Conservation (phyloP, 148 eudicot species). For the Talinum fruticosum region DNA sequence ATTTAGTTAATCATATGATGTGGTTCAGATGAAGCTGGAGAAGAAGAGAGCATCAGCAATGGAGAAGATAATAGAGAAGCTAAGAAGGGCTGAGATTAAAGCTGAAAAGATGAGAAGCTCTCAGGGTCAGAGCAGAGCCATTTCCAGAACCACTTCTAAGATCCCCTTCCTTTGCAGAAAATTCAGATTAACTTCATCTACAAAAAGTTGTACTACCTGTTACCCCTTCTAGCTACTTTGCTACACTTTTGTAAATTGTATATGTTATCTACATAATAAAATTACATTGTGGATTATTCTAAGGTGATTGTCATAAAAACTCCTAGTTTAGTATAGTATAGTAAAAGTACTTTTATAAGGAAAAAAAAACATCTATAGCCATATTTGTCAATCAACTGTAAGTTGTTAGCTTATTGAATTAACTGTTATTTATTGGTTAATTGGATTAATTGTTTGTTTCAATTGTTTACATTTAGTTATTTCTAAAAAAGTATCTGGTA, state of each 20-base stretch:
- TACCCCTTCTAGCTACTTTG: slow-evolving; percentile 13
- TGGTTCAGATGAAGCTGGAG: slow-evolving; percentile 73
- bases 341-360: too few species aligned
- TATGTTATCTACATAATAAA: not conserved
- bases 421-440: too few species aligned
- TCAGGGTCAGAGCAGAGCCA: not conserved
- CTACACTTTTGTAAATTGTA: not conserved
- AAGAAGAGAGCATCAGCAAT: slow-evolving; percentile 60
- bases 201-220: slow-evolving; percentile 33
- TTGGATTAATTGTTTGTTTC: too few species aligned
- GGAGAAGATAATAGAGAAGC: slow-evolving; percentile 67
- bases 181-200: slow-evolving; percentile 22
- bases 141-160: slow-evolving; percentile 29
- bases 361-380: too few species aligned
- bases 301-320: not conserved
- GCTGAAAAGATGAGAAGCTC: slow-evolving; percentile 68
- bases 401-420: too few species aligned
- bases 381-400: too few species aligned
- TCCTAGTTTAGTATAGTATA: not conserved
- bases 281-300: not conserved
- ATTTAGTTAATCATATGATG: not conserved
- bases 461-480: too few species aligned
- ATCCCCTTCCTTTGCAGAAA: slow-evolving; percentile 29
- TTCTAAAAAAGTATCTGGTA: too few species aligned
- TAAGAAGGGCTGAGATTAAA: slow-evolving; percentile 55